Evolutionary conservation across 768 basidiomycete species (phyloP).

Genomic region (Nevesoporus exiguus): DNA sequence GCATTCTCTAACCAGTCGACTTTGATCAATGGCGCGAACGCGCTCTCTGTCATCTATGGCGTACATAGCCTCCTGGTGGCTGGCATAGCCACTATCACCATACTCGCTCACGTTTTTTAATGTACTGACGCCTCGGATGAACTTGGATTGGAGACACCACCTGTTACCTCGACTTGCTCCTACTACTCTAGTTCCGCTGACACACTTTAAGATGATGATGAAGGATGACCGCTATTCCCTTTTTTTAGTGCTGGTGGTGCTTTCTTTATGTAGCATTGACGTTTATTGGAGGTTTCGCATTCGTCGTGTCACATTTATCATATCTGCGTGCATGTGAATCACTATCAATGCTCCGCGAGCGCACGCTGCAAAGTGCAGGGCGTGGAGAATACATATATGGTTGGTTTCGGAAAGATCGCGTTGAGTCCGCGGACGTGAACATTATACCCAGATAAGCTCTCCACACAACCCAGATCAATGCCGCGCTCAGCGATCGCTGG

Average conservation of each 20-base stretch:
- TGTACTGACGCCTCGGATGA: background rate
- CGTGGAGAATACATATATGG: background rate
- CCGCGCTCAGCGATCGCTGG: too few relatives aligned
- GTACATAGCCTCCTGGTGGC: conserved; percentile 15
- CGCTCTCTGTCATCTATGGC: conserved; percentile 5
- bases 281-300: background rate
- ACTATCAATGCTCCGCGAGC: background rate
- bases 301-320: background rate
- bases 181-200: background rate
- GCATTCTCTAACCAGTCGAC: conserved; percentile 57
- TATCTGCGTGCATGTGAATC: background rate
- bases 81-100: conserved; percentile 6
- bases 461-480: too few relatives aligned
- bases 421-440: background rate
- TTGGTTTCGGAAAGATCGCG: background rate
- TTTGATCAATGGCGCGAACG: conserved; percentile 42
- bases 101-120: conserved; percentile 23
- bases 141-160: background rate
- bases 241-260: background rate
- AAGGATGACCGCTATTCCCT: background rate
- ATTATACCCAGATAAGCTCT: too few relatives aligned
- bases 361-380: background rate
- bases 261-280: background rate
- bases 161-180: background rate
- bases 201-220: background rate